A percentile compares a stretch with the other conserved stretches of the same genome.
phyloP scores from a whole-genome alignment of 1,284 basidiomycete species.

The Naganishia cerealis region DNA sequence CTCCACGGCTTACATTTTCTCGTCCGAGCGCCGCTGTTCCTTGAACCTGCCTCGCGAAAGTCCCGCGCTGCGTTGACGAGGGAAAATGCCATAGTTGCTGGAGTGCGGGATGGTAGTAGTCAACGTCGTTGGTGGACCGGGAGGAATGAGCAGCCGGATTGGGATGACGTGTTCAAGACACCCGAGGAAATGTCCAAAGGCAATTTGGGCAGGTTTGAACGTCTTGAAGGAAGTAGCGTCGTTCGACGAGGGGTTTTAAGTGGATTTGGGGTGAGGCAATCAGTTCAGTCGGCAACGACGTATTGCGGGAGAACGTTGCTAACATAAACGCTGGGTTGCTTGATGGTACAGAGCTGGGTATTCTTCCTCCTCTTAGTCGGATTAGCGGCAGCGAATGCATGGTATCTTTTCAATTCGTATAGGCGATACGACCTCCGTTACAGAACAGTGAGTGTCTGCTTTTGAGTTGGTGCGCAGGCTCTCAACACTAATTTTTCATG shows the following conservation, averaged over 20 bases:
- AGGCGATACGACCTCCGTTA: constrained; percentile 32
- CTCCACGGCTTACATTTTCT: constrained; percentile 57
- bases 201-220: constrained; percentile 57
- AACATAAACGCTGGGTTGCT: neutral
- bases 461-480: neutral
- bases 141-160: neutral
- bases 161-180: constrained; percentile 41
- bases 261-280: constrained; percentile 7
- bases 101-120: neutral
- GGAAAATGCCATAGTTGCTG: neutral
- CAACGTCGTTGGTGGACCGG: neutral
- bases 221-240: constrained; percentile 54
- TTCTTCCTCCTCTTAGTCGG: constrained; percentile 28
- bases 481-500: no score
- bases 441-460: constrained; percentile 5
- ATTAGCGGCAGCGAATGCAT: constrained; percentile 25
- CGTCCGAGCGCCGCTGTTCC: constrained; percentile 28
- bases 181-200: constrained; percentile 56
- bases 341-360: constrained; percentile 25
- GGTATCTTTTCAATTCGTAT: constrained; percentile 33
- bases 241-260: constrained; percentile 11
- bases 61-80: neutral
- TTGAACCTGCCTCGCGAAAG: constrained; percentile 18
- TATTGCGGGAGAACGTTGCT: neutral
- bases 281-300: no score